These are phyloP conservation scores for Heimioporus sp. DNA, from an alignment of 768 basidiomycete genomes.

Conservation along the genomic window DNA sequence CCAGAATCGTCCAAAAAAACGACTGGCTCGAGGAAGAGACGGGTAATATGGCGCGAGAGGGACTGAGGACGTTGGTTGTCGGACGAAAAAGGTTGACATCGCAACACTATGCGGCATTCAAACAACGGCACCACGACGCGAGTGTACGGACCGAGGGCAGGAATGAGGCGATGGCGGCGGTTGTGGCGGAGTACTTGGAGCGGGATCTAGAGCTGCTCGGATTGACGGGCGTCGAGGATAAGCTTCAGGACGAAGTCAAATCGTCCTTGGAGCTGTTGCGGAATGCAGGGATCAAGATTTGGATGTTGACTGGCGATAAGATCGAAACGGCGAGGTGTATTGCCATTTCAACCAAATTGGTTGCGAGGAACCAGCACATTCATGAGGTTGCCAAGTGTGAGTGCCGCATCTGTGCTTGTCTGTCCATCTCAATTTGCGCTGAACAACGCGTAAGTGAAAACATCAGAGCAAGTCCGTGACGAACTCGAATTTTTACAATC, in stretches of 20 bases:
- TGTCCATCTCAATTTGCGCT: neutral
- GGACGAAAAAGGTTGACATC: slow-evolving; percentile 73
- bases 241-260: slow-evolving; percentile 96
- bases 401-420: slow-evolving; percentile 2
- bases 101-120: slow-evolving; percentile 74
- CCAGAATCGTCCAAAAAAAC: slow-evolving; percentile 89
- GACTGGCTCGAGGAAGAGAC: slow-evolving; percentile 99
- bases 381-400: slow-evolving; percentile 92
- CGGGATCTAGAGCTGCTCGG: slow-evolving; percentile 89
- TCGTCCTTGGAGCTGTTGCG: slow-evolving; percentile 87
- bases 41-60: slow-evolving; percentile 97
- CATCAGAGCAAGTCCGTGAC: slow-evolving; percentile 76
- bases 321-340: slow-evolving; percentile 99
- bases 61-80: slow-evolving; percentile 90
- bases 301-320: slow-evolving; percentile 99
- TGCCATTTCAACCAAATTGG: slow-evolving; percentile 94
- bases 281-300: slow-evolving; percentile 97
- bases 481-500: slow-evolving; percentile 92
- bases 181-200: slow-evolving; percentile 78
- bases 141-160: slow-evolving; percentile 76
- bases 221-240: slow-evolving; percentile 98
- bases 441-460: slow-evolving; percentile 62
- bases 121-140: slow-evolving; percentile 67
- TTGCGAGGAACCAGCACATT: slow-evolving; percentile 95
- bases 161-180: slow-evolving; percentile 75